Percentiles rank a stretch among this genome's conserved stretches.
Conservation (phyloP, 345 rosid species). For the Euclidium syriacum region DNA sequence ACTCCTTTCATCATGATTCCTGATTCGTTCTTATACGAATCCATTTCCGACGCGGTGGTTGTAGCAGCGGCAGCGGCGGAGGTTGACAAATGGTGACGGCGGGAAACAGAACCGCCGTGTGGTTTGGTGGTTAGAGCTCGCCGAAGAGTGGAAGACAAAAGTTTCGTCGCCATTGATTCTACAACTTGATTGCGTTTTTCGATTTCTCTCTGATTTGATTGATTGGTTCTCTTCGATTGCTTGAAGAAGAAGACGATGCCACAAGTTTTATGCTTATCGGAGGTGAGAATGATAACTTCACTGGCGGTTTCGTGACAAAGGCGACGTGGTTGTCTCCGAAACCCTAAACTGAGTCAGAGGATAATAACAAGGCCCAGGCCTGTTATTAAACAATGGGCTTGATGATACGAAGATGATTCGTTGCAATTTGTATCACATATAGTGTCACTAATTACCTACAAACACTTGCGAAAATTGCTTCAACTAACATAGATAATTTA, state of each 20-base stretch:
- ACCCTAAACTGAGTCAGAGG: not conserved
- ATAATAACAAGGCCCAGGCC: constrained; percentile 2
- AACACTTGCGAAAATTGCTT: too few species aligned
- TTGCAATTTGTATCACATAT: too few species aligned
- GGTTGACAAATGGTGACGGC: constrained; percentile 35
- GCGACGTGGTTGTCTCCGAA: constrained; percentile 24
- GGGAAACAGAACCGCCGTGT: not conserved
- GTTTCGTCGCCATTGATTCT: constrained; percentile 58
- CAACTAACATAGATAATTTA: too few species aligned
- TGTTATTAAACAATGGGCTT: constrained; percentile 4
- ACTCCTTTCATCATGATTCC: constrained; percentile 65
- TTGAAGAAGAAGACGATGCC: constrained; percentile 1
- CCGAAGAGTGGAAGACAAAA: constrained; percentile 45
- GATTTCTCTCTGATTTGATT: not conserved
- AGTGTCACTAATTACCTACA: too few species aligned
- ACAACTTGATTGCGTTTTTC: not conserved
- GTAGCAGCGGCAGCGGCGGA: constrained; percentile 17
- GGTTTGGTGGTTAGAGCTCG: constrained; percentile 24
- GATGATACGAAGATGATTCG: too few species aligned
- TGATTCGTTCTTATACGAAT: constrained; percentile 34
- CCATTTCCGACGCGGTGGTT: constrained; percentile 10
- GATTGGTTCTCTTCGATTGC: not conserved
- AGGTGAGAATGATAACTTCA: constrained; percentile 7
- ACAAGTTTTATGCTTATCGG: not conserved
- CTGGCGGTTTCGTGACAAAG: constrained; percentile 12